Conservation (phyloP, 257 asterid genomes). For the Fraxinus cuspidata region DNA sequence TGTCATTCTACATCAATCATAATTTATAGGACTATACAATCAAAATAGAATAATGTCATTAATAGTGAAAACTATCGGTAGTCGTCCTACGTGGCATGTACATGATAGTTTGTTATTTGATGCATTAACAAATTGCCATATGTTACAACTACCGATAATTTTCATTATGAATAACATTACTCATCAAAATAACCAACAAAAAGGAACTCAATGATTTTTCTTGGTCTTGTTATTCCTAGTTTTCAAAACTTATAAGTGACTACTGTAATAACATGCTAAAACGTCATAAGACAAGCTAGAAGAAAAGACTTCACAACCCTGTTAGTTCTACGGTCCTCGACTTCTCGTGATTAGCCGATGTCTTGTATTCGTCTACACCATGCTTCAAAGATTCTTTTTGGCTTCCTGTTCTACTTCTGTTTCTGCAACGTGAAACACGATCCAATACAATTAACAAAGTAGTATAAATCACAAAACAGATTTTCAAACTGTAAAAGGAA, state of each 20-base stretch:
- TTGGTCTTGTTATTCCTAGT: conserved; percentile 21
- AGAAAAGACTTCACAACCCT: conserved; percentile 11
- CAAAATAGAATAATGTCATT: neutral
- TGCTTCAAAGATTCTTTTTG: conserved; percentile 23
- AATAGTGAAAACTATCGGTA: no score
- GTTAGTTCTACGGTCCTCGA: neutral
- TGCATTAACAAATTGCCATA: no score
- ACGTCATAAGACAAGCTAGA: conserved; percentile 14
- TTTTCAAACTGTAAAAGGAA: neutral
- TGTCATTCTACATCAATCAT: neutral
- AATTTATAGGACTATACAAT: neutral
- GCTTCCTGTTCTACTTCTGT: conserved; percentile 31
- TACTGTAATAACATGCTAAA: conserved; percentile 8
- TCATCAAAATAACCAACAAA: neutral
- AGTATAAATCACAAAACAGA: neutral
- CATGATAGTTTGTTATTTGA: no score
- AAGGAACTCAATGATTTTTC: neutral
- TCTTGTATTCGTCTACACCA: conserved; percentile 5
- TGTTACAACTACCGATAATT: no score
- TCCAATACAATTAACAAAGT: neutral
- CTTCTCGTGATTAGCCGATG: neutral
- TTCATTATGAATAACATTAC: no score
- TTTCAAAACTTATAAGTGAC: neutral
- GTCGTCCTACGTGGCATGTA: no score
- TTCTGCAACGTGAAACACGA: conserved; percentile 32